Conservation (phyloP, 352 stramenopile genomes). For the Hyaloperonospora brassicae region DNA sequence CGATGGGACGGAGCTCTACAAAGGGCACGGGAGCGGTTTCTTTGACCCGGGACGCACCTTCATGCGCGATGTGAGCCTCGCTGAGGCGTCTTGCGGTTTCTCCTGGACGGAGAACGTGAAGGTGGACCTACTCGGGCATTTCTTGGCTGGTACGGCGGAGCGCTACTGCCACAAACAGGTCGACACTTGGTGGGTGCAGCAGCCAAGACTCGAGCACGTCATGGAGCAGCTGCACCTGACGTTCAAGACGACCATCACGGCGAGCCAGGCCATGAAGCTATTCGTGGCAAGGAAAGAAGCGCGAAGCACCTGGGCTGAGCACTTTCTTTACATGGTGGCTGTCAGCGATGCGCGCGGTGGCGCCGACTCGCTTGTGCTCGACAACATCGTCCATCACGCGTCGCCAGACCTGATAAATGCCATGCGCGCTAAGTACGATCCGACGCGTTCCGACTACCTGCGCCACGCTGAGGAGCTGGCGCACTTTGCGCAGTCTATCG, state of each 20-base stretch:
- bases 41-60: too few species aligned
- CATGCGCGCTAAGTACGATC: not conserved
- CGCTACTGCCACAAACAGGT: too few species aligned
- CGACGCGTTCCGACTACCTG: slow-evolving; percentile 4
- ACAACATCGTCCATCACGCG: not conserved
- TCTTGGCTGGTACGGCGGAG: too few species aligned
- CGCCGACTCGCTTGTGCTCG: slow-evolving; percentile 3
- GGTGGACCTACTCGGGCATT: too few species aligned
- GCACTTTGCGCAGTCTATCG: slow-evolving; percentile 2
- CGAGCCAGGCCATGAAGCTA: slow-evolving; percentile 3
- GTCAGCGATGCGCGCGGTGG: not conserved
- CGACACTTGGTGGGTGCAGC: not conserved
- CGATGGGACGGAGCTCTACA: too few species aligned
- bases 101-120: too few species aligned
- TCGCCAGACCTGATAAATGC: too few species aligned
- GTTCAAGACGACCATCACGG: slow-evolving; percentile 7
- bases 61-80: too few species aligned
- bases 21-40: too few species aligned
- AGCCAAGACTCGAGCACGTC: slow-evolving; percentile 1
- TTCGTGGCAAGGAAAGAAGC: not conserved
- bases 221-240: slow-evolving; percentile 4
- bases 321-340: slow-evolving; percentile 1
- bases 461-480: slow-evolving; percentile 1
- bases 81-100: too few species aligned
- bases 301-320: slow-evolving; percentile 1